phyloP scores from a whole-genome alignment of 805 yeast genomes.

The Candida insectorum region DNA sequence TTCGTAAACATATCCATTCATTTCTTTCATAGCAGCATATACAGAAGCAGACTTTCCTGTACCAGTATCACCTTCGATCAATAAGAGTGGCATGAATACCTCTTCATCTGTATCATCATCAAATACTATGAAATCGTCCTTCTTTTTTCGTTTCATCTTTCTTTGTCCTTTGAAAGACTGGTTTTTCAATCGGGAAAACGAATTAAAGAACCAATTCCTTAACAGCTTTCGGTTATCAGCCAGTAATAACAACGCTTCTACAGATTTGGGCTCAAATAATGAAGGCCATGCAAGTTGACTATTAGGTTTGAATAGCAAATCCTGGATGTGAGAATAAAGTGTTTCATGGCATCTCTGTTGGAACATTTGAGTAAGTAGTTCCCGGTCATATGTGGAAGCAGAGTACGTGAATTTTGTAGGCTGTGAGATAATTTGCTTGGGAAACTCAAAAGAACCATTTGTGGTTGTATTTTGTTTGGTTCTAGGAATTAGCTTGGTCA shows the following conservation, averaged over 20 bases:
- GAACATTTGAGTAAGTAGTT: not conserved
- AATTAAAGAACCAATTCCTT: constrained; percentile 37
- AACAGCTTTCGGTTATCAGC: constrained; percentile 19
- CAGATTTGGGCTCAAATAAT: constrained; percentile 37
- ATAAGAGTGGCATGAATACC: constrained; percentile 57
- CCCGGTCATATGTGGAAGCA: not conserved
- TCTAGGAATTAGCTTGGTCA: too few relatives aligned
- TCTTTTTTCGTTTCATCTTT: constrained; percentile 23
- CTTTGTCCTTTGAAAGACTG: constrained; percentile 33
- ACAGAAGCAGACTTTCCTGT: constrained; percentile 77
- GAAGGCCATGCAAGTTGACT: constrained; percentile 36
- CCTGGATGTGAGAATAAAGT: not conserved
- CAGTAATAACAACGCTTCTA: constrained; percentile 33
- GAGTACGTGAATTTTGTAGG: not conserved
- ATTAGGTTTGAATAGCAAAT: not conserved
- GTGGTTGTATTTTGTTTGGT: not conserved
- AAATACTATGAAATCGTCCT: constrained; percentile 38
- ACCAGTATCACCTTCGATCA: constrained; percentile 69
- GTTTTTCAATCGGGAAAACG: constrained; percentile 31
- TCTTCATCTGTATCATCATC: constrained; percentile 22
- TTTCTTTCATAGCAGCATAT: constrained; percentile 59
- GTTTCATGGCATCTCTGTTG: not conserved
- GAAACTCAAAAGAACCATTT: not conserved
- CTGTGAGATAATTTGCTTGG: too few relatives aligned
- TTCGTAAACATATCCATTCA: constrained; percentile 75